phyloP scores from a whole-genome alignment of 768 basidiomycete genomes.

The Amanita fuliginea region DNA sequence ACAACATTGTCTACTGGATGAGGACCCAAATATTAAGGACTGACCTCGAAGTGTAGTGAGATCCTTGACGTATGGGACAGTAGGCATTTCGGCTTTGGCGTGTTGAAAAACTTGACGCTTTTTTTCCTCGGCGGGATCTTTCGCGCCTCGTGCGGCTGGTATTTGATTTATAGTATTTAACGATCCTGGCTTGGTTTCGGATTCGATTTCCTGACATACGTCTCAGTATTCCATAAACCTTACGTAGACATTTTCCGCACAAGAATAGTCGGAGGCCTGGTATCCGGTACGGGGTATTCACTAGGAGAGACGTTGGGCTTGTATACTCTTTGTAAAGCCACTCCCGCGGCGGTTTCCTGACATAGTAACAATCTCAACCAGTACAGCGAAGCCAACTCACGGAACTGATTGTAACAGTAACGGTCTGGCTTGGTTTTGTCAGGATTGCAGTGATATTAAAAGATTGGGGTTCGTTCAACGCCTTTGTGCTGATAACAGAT shows the following conservation, averaged over 20 bases:
- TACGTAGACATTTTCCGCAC: not conserved
- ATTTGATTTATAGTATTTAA: not conserved
- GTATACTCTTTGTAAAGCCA: conserved; percentile 38
- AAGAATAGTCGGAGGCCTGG: conserved; percentile 44
- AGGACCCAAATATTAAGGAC: not conserved
- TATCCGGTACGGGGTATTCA: conserved; percentile 59
- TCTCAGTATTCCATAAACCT: not conserved
- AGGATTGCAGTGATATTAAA: conserved; percentile 53
- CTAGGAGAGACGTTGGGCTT: conserved; percentile 42
- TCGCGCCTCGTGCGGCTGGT: not conserved
- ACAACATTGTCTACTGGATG: not conserved
- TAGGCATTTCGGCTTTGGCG: not conserved
- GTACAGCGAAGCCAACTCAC: conserved; percentile 25
- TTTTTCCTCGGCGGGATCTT: too few species aligned
- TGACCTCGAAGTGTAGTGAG: conserved; percentile 19
- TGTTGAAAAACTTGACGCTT: not conserved
- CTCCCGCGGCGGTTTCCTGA: conserved; percentile 70
- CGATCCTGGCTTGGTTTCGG: conserved; percentile 26
- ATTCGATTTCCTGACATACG: conserved; percentile 43
- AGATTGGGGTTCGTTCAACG: conserved; percentile 43
- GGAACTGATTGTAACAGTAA: conserved; percentile 49
- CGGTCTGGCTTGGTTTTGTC: conserved; percentile 64
- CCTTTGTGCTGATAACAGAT: conserved; percentile 45
- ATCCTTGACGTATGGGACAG: conserved; percentile 18
- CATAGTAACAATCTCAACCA: conserved; percentile 3